phyloP scores from a whole-genome alignment of 2,329 filamentous ascomycete genomes.

The Fusarium brevicatenulatum region DNA sequence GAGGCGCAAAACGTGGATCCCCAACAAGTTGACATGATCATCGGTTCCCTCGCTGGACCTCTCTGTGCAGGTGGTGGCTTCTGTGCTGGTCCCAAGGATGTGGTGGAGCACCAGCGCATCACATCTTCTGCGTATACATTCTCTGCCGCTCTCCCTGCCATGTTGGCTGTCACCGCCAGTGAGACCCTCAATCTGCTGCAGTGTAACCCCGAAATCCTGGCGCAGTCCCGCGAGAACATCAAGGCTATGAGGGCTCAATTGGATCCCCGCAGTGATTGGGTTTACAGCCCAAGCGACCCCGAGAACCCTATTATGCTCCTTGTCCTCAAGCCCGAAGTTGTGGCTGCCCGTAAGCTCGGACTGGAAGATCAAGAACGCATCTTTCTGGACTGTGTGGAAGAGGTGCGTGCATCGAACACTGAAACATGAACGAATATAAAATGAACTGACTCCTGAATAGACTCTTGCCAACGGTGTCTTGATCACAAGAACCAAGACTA shows the following conservation, averaged over 20 bases:
- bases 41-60: conserved; percentile 89
- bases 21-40: conserved; percentile 94
- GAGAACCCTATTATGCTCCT: conserved; percentile 92
- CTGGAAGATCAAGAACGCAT: conserved; percentile 84
- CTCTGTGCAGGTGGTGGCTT: conserved; percentile 95
- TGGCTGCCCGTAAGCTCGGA: conserved; percentile 74
- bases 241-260: conserved; percentile 86
- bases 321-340: conserved; percentile 83
- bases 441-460: conserved; percentile 56
- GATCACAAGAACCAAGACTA: conserved; percentile 85
- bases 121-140: conserved; percentile 93
- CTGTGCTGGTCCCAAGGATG: conserved; percentile 89
- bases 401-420: conserved; percentile 68
- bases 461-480: conserved; percentile 87
- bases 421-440: neutral
- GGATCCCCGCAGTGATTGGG: conserved; percentile 94
- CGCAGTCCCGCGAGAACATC: conserved; percentile 85
- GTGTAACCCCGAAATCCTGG: conserved; percentile 83
- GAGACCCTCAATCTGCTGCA: conserved; percentile 90
- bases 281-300: conserved; percentile 79
- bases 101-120: conserved; percentile 96
- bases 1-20: conserved; percentile 98
- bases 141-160: conserved; percentile 91
- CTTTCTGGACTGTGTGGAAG: conserved; percentile 92
- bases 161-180: conserved; percentile 94